Percentiles rank a stretch among this genome's conserved stretches.
Conservation (phyloP, 352 stramenopile species). For the Aphanomyces euteiches region DNA sequence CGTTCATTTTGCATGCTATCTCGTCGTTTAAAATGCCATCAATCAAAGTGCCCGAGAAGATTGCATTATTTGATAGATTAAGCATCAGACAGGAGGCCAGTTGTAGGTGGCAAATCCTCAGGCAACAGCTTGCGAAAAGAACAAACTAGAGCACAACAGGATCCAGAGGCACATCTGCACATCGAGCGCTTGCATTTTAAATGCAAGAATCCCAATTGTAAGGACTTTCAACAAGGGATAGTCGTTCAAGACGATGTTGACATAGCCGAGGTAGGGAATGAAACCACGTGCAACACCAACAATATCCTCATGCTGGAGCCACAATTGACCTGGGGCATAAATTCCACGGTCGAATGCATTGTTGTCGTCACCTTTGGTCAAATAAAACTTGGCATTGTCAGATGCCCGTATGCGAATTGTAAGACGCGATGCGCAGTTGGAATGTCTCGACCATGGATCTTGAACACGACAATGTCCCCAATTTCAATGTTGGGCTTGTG, state of each 20-base stretch:
- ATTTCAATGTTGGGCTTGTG: conserved; percentile 83
- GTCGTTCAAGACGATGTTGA: conserved; percentile 99
- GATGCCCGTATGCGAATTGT: conserved; percentile 90
- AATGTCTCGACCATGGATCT: conserved; percentile 98
- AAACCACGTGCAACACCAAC: conserved; percentile 94
- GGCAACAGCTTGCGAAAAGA: not conserved
- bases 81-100: not conserved
- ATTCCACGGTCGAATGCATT: conserved; percentile 96
- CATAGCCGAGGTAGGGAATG: conserved; percentile 97
- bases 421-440: conserved; percentile 98
- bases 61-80: not conserved
- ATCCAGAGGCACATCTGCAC: not conserved
- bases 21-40: not conserved
- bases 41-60: not conserved
- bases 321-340: conserved; percentile 97
- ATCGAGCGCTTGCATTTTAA: conserved; percentile 30
- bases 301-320: conserved; percentile 98
- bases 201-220: conserved; percentile 69
- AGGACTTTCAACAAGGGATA: conserved; percentile 97
- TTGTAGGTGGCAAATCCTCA: not conserved
- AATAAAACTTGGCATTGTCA: conserved; percentile 89
- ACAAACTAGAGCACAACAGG: not conserved
- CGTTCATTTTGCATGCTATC: no score
- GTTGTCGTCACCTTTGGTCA: conserved; percentile 99
- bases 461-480: conserved; percentile 94